These are phyloP conservation scores for Cutaneotrichosporon cavernicola DNA, from an alignment of 1,284 basidiomycete genomes.

Conservation along the genomic window DNA sequence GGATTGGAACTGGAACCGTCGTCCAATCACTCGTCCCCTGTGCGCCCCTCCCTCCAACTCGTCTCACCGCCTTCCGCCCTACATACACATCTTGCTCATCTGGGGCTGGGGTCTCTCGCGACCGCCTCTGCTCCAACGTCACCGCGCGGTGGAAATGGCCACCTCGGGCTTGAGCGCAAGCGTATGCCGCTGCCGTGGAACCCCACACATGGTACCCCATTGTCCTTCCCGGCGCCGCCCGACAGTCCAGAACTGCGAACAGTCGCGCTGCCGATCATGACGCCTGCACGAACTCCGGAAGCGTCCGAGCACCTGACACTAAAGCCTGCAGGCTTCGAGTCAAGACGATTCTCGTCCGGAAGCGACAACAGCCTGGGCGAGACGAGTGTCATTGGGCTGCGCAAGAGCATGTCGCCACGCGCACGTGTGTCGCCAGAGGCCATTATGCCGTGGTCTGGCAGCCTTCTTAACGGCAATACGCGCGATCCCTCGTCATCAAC, in stretches of 20 bases:
- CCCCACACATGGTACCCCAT: constrained; percentile 22
- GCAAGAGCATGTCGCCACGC: background rate
- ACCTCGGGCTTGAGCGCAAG: background rate
- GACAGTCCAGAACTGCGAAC: constrained; percentile 38
- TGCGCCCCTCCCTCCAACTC: constrained; percentile 13
- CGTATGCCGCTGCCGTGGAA: constrained; percentile 26
- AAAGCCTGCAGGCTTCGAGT: background rate
- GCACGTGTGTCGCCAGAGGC: constrained; percentile 3
- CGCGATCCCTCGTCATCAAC: no score
- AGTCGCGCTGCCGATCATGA: constrained; percentile 37
- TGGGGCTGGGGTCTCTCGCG: constrained; percentile 16
- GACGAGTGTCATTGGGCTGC: background rate
- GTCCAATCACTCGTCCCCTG: constrained; percentile 26
- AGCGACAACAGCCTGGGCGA: background rate
- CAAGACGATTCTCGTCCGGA: background rate
- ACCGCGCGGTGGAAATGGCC: background rate
- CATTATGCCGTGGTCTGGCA: background rate
- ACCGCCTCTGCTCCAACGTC: constrained; percentile 26
- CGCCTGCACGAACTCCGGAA: constrained; percentile 24
- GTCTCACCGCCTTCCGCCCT: constrained; percentile 3
- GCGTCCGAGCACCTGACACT: background rate
- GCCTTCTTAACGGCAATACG: background rate
- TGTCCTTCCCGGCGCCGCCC: constrained; percentile 25
- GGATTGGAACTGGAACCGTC: constrained; percentile 12
- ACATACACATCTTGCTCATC: constrained; percentile 14